Conservation (phyloP, 495 filamentous ascomycete species). For the Penicillium riverlandense region DNA sequence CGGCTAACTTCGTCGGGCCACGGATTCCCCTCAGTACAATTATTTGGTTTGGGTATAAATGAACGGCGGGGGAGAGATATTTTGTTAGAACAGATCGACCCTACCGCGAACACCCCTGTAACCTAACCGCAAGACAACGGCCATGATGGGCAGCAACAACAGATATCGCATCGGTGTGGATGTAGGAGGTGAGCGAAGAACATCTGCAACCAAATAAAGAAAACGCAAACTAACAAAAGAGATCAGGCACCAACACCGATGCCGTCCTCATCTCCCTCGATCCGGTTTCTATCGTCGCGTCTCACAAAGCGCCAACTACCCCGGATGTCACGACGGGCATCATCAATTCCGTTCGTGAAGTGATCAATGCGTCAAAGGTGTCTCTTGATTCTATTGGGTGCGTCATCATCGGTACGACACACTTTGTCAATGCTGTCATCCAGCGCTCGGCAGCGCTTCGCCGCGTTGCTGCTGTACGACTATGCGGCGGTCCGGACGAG, state of each 20-base stretch:
- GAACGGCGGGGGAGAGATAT: too few species aligned
- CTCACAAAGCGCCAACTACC: conserved; percentile 53
- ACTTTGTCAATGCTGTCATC: conserved; percentile 58
- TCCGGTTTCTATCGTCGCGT: conserved; percentile 40
- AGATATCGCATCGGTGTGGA: conserved; percentile 17
- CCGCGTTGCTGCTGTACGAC: conserved; percentile 45
- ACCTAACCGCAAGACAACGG: too few species aligned
- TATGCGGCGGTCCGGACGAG: conserved; percentile 39
- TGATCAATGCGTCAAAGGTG: conserved; percentile 35
- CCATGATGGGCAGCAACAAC: conserved; percentile 1
- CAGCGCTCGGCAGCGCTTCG: conserved; percentile 41
- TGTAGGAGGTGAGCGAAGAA: conserved; percentile 11
- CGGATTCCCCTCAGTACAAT: too few species aligned
- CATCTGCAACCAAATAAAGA: neutral
- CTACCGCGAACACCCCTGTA: too few species aligned
- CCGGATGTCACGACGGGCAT: conserved; percentile 50
- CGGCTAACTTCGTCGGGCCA: neutral
- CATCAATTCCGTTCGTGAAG: conserved; percentile 37
- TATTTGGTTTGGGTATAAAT: too few species aligned
- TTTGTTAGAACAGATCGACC: too few species aligned
- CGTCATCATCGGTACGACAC: conserved; percentile 56
- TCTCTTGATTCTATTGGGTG: conserved; percentile 35
- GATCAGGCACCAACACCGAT: conserved; percentile 54
- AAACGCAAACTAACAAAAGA: neutral
- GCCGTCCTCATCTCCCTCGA: conserved; percentile 48